phyloP scores from a whole-genome alignment of 805 yeast species.

The Metschnikowia similis region DNA sequence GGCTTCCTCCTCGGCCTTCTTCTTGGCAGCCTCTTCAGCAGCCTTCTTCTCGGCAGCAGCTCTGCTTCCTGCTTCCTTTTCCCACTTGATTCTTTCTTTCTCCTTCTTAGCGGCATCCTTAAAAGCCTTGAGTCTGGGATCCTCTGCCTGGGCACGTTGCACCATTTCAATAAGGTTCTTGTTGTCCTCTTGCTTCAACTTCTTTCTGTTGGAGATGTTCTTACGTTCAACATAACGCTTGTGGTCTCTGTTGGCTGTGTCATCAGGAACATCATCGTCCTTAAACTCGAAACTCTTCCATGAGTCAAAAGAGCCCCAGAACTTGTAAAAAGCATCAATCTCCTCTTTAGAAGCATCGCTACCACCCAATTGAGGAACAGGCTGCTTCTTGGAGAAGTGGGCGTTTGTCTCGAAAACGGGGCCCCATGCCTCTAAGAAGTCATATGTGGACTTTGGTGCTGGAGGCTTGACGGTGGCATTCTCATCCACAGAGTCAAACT shows the following conservation, averaged over 20 bases:
- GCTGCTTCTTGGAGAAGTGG: conserved; percentile 87
- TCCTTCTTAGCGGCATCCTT: conserved; percentile 93
- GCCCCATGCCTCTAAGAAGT: conserved; percentile 88
- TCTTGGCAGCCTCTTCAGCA: conserved; percentile 71
- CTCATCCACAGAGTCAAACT: conserved; percentile 92
- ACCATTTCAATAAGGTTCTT: conserved; percentile 81
- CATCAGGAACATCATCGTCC: conserved; percentile 99
- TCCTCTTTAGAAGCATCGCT: conserved; percentile 65
- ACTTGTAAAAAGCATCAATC: conserved; percentile 83
- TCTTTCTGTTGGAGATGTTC: conserved; percentile 93
- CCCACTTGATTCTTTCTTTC: conserved; percentile 95
- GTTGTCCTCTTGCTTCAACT: conserved; percentile 96
- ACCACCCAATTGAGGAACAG: conserved; percentile 80
- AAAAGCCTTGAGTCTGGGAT: conserved; percentile 91
- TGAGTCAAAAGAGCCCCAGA: conserved; percentile 92
- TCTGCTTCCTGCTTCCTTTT: conserved; percentile 95
- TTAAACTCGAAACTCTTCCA: conserved; percentile 98
- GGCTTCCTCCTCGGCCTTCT: conserved; percentile 70
- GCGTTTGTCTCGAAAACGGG: conserved; percentile 88
- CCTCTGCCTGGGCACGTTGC: conserved; percentile 83
- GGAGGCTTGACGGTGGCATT: conserved; percentile 85
- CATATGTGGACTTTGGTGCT: conserved; percentile 57
- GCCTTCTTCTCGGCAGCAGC: conserved; percentile 92
- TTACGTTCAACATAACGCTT: conserved; percentile 98
- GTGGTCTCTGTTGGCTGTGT: conserved; percentile 98